A percentile compares a stretch with the other conserved stretches of the same genome.
Evolutionary conservation across 805 yeast genomes (phyloP).

Genomic region (Ogataea nonfermentans): DNA sequence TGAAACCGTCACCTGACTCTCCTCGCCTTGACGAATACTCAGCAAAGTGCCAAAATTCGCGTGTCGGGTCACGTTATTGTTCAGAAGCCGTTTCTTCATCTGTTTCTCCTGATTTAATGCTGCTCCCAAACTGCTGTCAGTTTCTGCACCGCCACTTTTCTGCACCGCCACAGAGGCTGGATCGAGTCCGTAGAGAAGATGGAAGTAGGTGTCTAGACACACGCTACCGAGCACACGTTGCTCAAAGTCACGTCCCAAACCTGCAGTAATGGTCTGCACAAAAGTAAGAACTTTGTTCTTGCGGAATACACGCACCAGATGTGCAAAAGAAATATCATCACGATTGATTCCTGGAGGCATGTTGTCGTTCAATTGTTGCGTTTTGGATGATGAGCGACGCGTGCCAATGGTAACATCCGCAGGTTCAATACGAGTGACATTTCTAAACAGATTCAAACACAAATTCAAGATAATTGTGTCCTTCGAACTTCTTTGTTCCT

Average conservation of each 20-base stretch:
- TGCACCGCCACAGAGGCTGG: constrained; percentile 28
- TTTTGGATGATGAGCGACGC: constrained; percentile 36
- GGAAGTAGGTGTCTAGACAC: constrained; percentile 67
- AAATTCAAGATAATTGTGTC: constrained; percentile 74
- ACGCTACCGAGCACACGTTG: constrained; percentile 57
- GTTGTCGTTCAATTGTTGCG: constrained; percentile 33
- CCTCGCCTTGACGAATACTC: constrained; percentile 63
- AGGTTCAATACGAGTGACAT: constrained; percentile 75
- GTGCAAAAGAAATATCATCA: constrained; percentile 68
- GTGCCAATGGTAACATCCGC: constrained; percentile 51
- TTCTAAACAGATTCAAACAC: constrained; percentile 71
- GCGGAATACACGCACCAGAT: constrained; percentile 57
- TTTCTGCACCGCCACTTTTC: constrained; percentile 10
- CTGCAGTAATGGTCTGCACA: constrained; percentile 65
- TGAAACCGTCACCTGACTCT: constrained; percentile 60
- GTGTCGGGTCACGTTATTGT: constrained; percentile 51
- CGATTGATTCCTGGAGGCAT: constrained; percentile 55
- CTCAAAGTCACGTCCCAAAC: constrained; percentile 63
- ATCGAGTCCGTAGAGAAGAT: constrained; percentile 57
- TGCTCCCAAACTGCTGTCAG: constrained; percentile 40
- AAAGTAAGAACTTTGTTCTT: constrained; percentile 71
- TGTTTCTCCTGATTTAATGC: constrained; percentile 61
- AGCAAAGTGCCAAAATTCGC: constrained; percentile 87
- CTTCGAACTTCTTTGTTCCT: constrained; percentile 57
- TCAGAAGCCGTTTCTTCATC: constrained; percentile 36